Evolutionary conservation across 805 yeast species (phyloP), one percentile per base, ranked within the genome.

Genomic region (Kockiozyma suomiensis): DNA sequence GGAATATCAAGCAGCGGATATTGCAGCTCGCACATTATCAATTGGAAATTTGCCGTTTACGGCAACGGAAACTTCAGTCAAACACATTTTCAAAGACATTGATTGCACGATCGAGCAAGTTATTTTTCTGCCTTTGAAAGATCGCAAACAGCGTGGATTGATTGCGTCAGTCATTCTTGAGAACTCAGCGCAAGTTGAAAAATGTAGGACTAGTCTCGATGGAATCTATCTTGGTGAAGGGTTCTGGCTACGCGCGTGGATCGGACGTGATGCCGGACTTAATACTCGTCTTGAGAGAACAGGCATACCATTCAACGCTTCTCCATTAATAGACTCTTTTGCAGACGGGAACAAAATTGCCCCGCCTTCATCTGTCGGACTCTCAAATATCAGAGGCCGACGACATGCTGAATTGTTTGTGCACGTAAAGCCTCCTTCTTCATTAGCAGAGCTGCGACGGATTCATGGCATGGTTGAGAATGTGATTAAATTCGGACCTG

Each of bases 381-480:
- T 26, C 6, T 40, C 42, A 23, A n/a, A 23, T 17, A 12, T 25
- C 25, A 33, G 50, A 32, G 23, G 25, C 23, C 28, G 32, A 28
- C 23, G 42, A 13, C 21, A 17, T 6, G 19, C 33, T 10, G 46
- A 40, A n/a, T 7, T 33, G 19, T 41, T 38, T 21, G 51, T 66
- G 7, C 33, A 48, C 3, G 67, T 66, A 23, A 50, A 51, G 41
- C 49, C 53, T 35, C 69, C 69, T 13, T 17, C 28, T 6, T 25
- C 64, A 3, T 42, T 65, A 23, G n/a, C 13, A 5, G 30, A 17
- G 4, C 47, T 59, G 21, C 63, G 73, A 4, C 52, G 49, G 15
- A 62, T 70, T 15, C 66, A 70, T 51, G 40, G 54, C 32, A 58
- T 69, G 50, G 57, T 67, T 23, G 73, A 70, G 58, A 57, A 65